These are phyloP conservation scores for Striga hermonthica DNA, from an alignment of 305 asterid genomes.

Conservation along the genomic window DNA sequence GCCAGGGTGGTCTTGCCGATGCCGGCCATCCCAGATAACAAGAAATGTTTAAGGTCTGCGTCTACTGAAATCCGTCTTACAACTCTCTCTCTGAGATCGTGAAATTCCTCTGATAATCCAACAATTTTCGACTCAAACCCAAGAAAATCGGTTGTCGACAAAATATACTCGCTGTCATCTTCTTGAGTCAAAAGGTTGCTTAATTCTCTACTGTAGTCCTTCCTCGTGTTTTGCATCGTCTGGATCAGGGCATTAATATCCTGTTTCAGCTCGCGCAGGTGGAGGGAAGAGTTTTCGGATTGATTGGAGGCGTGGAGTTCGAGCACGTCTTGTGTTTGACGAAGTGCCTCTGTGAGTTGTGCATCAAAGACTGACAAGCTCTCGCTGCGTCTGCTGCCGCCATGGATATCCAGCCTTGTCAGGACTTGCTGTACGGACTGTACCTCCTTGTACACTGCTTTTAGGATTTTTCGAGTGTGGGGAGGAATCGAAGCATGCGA, in stretches of 20 bases:
- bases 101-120: neutral
- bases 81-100: neutral
- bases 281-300: neutral
- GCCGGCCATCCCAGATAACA: conserved; percentile 3
- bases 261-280: conserved; percentile 7
- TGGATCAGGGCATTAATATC: neutral
- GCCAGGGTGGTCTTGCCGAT: conserved; percentile 26
- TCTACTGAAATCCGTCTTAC: neutral
- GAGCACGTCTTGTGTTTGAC: conserved; percentile 4
- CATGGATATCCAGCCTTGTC: neutral
- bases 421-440: neutral
- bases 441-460: neutral
- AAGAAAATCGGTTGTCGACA: neutral
- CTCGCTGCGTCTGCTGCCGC: neutral
- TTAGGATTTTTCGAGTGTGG: neutral
- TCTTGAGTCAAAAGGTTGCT: neutral
- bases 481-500: neutral
- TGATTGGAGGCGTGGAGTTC: conserved; percentile 14
- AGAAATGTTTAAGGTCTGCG: neutral
- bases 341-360: conserved; percentile 12
- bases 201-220: neutral
- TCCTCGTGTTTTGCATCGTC: neutral
- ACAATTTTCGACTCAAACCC: neutral
- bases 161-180: neutral
- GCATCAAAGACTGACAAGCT: neutral